Base-by-base conservation (phyloP, 768 basidiomycete genomes). In the Solioccasus polychromus region DNA sequence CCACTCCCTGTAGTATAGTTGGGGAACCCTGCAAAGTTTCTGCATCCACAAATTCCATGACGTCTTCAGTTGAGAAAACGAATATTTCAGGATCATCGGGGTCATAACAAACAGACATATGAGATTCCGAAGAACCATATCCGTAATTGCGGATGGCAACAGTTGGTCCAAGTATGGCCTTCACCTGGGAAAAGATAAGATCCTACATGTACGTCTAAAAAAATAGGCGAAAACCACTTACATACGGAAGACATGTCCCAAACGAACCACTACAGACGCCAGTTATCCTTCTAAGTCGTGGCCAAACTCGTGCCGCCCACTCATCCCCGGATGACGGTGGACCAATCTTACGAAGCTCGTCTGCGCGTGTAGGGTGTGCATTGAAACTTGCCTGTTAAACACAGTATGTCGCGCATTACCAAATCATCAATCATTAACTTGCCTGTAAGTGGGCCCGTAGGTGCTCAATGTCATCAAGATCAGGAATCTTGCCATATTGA, bases 291-390 rank as follows among this genome's bases (percentile, higher is more conserved):
- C 44, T 31, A 10, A 53, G 41, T 9, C 38, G 36, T 18, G 54
- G 51, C 51, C 54, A 58, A 9, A 55, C 44, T 17, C 35, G 51
- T 1, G 38, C 48, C 3, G 49, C 42, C 57, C 51, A 58, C 18
- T 51, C 57, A 15, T 29, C 37, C 15, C 32, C 34, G 2, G 46
- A 47, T 8, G 31, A 48, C 22, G 57, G 49, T 7, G 48, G 47
- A 1, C 57, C 51, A 31, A 56, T 56, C 19, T 36, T 31, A 15
- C 25, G 22, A 25, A 60, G 53, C 26, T 56, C 51, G 2, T 39
- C 39, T 2, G 57, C 58, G 5, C 48, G 35, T 8, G 23, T 30
- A 2, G 57, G 47, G n/a, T 49, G 9, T 2, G 40, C 39, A 10
- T n/a, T 31, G 18, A 56, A 48, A 12, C 28, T 24, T 1, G 3